Evolutionary conservation across 2,329 filamentous ascomycete genomes (phyloP).

Genomic region (Aspergillus amoenus): DNA sequence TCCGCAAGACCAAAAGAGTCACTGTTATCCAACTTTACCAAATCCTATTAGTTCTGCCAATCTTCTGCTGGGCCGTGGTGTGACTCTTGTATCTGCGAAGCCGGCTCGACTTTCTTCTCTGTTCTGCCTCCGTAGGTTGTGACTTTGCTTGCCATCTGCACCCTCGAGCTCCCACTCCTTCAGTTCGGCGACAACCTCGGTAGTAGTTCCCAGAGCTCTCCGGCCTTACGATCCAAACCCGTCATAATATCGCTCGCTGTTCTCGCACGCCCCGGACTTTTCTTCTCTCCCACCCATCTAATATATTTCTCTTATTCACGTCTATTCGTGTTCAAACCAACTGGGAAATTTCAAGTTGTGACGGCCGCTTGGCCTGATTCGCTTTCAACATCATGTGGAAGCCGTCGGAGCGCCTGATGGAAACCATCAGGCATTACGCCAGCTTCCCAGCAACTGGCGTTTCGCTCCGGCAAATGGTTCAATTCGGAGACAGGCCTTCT

Average conservation of each 20-base stretch:
- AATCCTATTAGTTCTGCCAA: not conserved
- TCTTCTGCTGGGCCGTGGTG: not conserved
- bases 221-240: slow-evolving; percentile 2
- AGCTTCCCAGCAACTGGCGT: slow-evolving; percentile 95
- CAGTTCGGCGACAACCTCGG: slow-evolving; percentile 11
- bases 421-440: slow-evolving; percentile 95
- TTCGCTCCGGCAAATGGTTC: slow-evolving; percentile 97
- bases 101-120: not conserved
- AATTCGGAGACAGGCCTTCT: slow-evolving; percentile 93
- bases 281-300: slow-evolving; percentile 1
- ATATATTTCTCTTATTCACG: slow-evolving; percentile 6
- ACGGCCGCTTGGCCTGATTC: slow-evolving; percentile 30
- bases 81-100: not conserved
- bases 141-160: not conserved
- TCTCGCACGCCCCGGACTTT: not conserved
- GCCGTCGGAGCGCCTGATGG: slow-evolving; percentile 85
- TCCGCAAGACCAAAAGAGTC: slow-evolving; percentile 24
- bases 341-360: slow-evolving; percentile 11
- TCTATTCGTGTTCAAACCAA: not conserved
- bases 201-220: slow-evolving; percentile 10
- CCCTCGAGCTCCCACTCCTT: not conserved
- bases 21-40: slow-evolving; percentile 11
- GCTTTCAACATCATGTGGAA: slow-evolving; percentile 72
- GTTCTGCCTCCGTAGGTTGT: not conserved
- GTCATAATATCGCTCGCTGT: not conserved